Percentiles rank a stretch among this genome's conserved stretches.
Conservation (phyloP, 495 filamentous ascomycete species). For the Tetracladium setigerum region DNA sequence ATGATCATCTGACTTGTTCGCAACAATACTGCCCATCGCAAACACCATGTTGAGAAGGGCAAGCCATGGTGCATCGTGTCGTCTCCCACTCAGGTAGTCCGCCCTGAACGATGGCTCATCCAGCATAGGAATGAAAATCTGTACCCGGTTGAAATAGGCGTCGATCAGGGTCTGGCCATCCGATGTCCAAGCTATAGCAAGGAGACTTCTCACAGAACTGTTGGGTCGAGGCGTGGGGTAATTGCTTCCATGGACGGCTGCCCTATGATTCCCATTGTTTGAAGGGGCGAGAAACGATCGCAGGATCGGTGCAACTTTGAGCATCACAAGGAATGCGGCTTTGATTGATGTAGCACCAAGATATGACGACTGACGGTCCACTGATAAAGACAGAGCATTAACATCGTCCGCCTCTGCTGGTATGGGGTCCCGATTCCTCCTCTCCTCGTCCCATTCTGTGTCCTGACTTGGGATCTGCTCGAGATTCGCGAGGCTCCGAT, state of each 20-base stretch:
- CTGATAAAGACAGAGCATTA: slow-evolving; percentile 68
- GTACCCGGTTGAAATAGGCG: slow-evolving; percentile 70
- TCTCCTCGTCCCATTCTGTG: slow-evolving; percentile 51
- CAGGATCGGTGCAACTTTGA: slow-evolving; percentile 62
- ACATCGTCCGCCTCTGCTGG: slow-evolving; percentile 73
- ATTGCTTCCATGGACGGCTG: slow-evolving; percentile 37
- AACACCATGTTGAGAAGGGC: slow-evolving; percentile 75
- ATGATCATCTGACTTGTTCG: slow-evolving; percentile 60
- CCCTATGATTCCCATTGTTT: slow-evolving; percentile 30
- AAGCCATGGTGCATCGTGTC: slow-evolving; percentile 67
- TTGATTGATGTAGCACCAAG: slow-evolving; percentile 78
- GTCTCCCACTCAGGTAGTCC: slow-evolving; percentile 57
- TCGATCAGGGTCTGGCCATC: slow-evolving; percentile 60
- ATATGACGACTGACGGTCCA: slow-evolving; percentile 66
- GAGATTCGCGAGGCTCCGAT: slow-evolving; percentile 37
- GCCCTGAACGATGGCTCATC: slow-evolving; percentile 69
- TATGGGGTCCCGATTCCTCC: slow-evolving; percentile 46
- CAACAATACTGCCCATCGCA: slow-evolving; percentile 67
- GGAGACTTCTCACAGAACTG: slow-evolving; percentile 36
- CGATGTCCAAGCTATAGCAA: slow-evolving; percentile 49
- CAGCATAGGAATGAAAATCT: slow-evolving; percentile 68
- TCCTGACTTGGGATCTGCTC: slow-evolving; percentile 47
- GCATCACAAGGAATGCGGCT: slow-evolving; percentile 72
- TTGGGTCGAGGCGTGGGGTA: slow-evolving; percentile 33
- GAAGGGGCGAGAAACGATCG: slow-evolving; percentile 48